Conservation (phyloP, 257 asterid species). For the Solanum microdontum region DNA sequence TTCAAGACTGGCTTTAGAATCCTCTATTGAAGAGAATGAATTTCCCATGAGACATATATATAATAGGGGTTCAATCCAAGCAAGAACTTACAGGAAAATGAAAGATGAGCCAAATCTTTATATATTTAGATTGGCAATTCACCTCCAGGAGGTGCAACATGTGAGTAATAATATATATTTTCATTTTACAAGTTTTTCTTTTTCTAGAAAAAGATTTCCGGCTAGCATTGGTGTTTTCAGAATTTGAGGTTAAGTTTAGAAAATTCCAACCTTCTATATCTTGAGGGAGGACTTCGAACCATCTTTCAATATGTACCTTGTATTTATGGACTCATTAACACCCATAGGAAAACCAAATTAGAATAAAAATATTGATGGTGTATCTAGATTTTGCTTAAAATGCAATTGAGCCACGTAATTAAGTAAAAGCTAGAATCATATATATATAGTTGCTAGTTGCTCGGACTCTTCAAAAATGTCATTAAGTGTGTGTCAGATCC, state of each 20-base stretch:
- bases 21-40: constrained; percentile 19
- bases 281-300: not conserved
- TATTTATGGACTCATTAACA: not conserved
- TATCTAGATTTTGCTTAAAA: not conserved
- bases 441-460: too few species aligned
- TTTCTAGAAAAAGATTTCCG: too few species aligned
- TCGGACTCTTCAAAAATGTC: not conserved
- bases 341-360: not conserved
- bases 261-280: not conserved
- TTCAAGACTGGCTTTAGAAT: constrained; percentile 84
- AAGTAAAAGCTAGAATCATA: not conserved
- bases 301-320: not conserved
- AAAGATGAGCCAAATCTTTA: not conserved
- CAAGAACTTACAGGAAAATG: not conserved
- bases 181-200: too few species aligned
- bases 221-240: not conserved
- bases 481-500: not conserved
- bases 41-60: not conserved
- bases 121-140: too few species aligned
- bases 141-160: too few species aligned
- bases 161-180: too few species aligned
- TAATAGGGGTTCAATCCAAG: not conserved
- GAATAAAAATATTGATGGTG: not conserved
- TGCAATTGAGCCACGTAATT: not conserved
- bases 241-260: not conserved